Conservation (phyloP, 495 filamentous ascomycete species). For the Chaetomium fimeti region DNA sequence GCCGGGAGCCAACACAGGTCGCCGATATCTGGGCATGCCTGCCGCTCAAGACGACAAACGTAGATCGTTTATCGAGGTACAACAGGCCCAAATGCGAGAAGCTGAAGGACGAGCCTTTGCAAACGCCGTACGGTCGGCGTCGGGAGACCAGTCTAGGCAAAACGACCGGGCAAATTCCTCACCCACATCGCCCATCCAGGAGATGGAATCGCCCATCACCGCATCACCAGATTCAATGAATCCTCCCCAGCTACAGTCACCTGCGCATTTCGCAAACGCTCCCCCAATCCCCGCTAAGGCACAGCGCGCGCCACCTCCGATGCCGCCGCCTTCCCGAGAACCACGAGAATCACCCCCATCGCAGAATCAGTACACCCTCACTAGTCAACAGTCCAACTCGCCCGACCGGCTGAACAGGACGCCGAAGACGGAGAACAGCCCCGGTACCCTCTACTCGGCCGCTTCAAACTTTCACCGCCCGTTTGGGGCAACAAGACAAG, state of each 20-base stretch:
- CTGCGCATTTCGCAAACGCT: background rate
- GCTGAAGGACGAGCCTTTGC: conserved; percentile 71
- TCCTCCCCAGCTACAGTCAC: conserved; percentile 7
- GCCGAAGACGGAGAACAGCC: conserved; percentile 29
- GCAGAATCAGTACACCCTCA: conserved; percentile 14
- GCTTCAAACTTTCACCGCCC: conserved; percentile 33
- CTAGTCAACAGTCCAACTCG: conserved; percentile 22
- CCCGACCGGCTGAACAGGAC: conserved; percentile 27
- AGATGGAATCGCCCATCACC: conserved; percentile 23
- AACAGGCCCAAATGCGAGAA: conserved; percentile 68
- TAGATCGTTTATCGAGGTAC: conserved; percentile 54
- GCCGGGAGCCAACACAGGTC: conserved; percentile 29
- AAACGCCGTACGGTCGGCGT: conserved; percentile 44
- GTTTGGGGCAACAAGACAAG: conserved; percentile 27
- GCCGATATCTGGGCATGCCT: conserved; percentile 38
- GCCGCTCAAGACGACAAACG: conserved; percentile 44
- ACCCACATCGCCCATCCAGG: conserved; percentile 16
- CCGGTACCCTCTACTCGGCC: conserved; percentile 30
- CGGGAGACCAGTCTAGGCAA: conserved; percentile 31
- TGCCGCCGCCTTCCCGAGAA: conserved; percentile 19
- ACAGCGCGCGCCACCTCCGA: conserved; percentile 14
- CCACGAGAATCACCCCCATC: conserved; percentile 15
- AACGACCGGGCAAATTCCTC: conserved; percentile 15
- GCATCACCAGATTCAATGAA: conserved; percentile 30
- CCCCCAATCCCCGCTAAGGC: conserved; percentile 13